Evolutionary conservation across 148 eudicot genomes (phyloP).

Genomic region (Chenopodium formosanum): DNA sequence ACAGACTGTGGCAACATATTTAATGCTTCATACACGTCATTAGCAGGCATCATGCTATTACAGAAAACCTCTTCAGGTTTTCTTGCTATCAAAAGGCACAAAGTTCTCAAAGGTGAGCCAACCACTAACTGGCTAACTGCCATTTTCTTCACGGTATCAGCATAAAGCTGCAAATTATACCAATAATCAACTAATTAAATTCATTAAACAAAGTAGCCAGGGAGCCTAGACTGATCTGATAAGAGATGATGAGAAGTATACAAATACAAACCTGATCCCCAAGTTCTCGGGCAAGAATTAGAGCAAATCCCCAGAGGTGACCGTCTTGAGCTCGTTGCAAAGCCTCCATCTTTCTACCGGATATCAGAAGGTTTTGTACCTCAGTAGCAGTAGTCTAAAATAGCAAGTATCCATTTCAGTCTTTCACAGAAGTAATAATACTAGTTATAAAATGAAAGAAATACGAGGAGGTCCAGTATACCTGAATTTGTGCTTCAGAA

Average conservation of each 20-base stretch:
- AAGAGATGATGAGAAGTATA: not conserved
- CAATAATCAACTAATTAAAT: slow-evolving; percentile 13
- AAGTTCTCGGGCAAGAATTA: slow-evolving; percentile 43
- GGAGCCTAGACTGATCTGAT: not conserved
- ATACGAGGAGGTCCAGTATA: slow-evolving; percentile 13
- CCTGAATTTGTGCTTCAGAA: slow-evolving; percentile 45
- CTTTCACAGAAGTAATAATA: slow-evolving; percentile 7
- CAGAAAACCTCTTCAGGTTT: slow-evolving; percentile 45
- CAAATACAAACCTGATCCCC: slow-evolving; percentile 46
- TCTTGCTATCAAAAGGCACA: slow-evolving; percentile 50
- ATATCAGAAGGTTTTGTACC: slow-evolving; percentile 45
- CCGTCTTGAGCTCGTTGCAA: slow-evolving; percentile 53
- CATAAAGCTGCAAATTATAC: slow-evolving; percentile 37
- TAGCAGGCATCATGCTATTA: slow-evolving; percentile 18
- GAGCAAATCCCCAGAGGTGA: slow-evolving; percentile 47
- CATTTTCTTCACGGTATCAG: slow-evolving; percentile 49
- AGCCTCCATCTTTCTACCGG: slow-evolving; percentile 49
- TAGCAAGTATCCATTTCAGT: slow-evolving; percentile 11
- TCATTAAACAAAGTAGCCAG: slow-evolving; percentile 2
- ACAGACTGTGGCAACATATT: slow-evolving; percentile 28
- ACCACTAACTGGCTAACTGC: slow-evolving; percentile 40
- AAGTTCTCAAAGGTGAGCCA: slow-evolving; percentile 48
- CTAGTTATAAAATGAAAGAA: not conserved
- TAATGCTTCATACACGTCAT: slow-evolving; percentile 26
- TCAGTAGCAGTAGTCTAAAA: slow-evolving; percentile 41